phyloP scores from a whole-genome alignment of 2,329 filamentous ascomycete species.

The Leptoxyphium fumago region DNA sequence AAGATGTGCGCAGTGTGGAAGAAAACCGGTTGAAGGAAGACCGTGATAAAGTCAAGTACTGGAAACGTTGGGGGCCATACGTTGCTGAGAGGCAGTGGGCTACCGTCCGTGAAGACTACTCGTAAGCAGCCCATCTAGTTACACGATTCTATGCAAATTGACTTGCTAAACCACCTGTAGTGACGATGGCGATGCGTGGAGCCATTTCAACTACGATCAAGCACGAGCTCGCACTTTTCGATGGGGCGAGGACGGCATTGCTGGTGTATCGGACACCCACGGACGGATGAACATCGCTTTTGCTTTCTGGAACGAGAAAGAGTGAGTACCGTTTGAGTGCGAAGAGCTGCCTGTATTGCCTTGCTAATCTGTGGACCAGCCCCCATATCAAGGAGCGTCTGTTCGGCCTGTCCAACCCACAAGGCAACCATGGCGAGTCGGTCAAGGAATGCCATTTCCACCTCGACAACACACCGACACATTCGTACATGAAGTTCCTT shows the following conservation, averaged over 20 bases:
- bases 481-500: conserved; percentile 97
- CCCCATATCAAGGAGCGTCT: conserved; percentile 89
- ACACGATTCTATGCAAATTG: neutral
- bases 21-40: conserved; percentile 83
- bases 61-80: conserved; percentile 97
- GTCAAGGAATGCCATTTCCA: conserved; percentile 96
- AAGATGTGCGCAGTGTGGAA: conserved; percentile 78
- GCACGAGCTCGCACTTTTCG: conserved; percentile 77
- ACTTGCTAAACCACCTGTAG: conserved; percentile 31
- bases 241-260: conserved; percentile 96
- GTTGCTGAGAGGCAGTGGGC: conserved; percentile 92
- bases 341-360: conserved; percentile 1
- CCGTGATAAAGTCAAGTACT: conserved; percentile 70
- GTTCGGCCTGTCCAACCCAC: conserved; percentile 87
- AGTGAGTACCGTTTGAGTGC: conserved; percentile 42
- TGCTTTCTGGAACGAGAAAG: conserved; percentile 94
- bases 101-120: conserved; percentile 64
- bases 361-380: conserved; percentile 30
- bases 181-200: conserved; percentile 85
- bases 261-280: conserved; percentile 87
- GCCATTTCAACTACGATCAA: conserved; percentile 88
- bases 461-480: conserved; percentile 80
- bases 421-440: conserved; percentile 94
- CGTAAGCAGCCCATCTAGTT: conserved; percentile 31
- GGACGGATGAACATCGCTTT: conserved; percentile 86